Conservation (phyloP, 1,284 basidiomycete species). For the Boletus sp. region DNA sequence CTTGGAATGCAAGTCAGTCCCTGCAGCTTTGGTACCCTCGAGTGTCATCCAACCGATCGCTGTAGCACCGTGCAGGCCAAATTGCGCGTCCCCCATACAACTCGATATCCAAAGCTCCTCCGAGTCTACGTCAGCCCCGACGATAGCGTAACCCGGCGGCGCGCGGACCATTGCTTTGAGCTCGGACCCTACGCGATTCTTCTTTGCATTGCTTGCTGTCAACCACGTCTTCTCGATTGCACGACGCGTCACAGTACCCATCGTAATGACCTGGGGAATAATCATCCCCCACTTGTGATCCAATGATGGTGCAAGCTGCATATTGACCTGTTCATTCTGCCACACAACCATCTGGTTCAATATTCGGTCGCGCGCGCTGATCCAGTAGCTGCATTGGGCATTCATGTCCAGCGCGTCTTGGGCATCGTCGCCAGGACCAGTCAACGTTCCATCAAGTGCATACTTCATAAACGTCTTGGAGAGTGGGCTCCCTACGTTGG, state of each 20-base stretch:
- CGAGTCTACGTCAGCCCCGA: constrained; percentile 98
- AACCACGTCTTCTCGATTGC: constrained; percentile 99
- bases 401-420: constrained; percentile 91
- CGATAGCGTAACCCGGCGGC: constrained; percentile 91
- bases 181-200: constrained; percentile 96
- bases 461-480: constrained; percentile 90
- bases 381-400: constrained; percentile 98
- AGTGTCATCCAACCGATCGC: constrained; percentile 99
- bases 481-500: constrained; percentile 94
- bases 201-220: constrained; percentile 98
- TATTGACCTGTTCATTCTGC: constrained; percentile 55
- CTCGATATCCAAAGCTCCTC: constrained; percentile 99
- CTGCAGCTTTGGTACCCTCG: constrained; percentile 96
- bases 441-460: constrained; percentile 84
- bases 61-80: constrained; percentile 95
- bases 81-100: constrained; percentile 95
- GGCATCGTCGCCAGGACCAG: constrained; percentile 79
- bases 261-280: constrained; percentile 94
- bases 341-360: constrained; percentile 94
- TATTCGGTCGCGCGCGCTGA: constrained; percentile 91
- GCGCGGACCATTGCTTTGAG: constrained; percentile 98
- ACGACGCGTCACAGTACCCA: constrained; percentile 98
- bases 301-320: constrained; percentile 48
- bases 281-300: constrained; percentile 84
- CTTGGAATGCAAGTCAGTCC: constrained; percentile 97